Evolutionary conservation across 441 rosid genomes (phyloP).

Genomic region (Croton laevigatus): DNA sequence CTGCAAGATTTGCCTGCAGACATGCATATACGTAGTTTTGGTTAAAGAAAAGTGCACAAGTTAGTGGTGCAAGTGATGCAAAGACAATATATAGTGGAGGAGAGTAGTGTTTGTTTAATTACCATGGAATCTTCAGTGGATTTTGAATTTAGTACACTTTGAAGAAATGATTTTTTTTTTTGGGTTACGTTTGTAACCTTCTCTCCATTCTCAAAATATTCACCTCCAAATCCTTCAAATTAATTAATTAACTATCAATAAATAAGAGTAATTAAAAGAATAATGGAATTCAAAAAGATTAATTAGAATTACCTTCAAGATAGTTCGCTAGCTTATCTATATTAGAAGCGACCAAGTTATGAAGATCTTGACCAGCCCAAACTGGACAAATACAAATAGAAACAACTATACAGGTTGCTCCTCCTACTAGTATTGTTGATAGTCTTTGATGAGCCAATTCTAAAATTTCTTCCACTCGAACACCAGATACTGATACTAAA

Average conservation of each 20-base stretch:
- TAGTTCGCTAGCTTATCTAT: constrained; percentile 60
- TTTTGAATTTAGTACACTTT: constrained; percentile 64
- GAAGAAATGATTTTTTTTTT: constrained; percentile 39
- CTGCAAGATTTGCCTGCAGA: constrained; percentile 72
- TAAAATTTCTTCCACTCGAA: constrained; percentile 52
- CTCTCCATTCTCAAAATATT: constrained; percentile 46
- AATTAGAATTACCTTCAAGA: constrained; percentile 49
- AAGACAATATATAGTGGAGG: constrained; percentile 14
- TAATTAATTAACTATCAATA: not conserved
- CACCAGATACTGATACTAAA: constrained; percentile 71
- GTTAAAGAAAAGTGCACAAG: constrained; percentile 17
- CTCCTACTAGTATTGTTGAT: constrained; percentile 69
- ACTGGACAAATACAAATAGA: constrained; percentile 67
- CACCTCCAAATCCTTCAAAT: constrained; percentile 59
- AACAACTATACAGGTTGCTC: constrained; percentile 56
- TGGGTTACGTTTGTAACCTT: constrained; percentile 19
- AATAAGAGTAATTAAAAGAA: not conserved
- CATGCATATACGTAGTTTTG: no score
- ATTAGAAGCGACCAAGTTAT: constrained; percentile 47
- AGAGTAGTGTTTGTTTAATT: constrained; percentile 18
- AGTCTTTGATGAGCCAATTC: constrained; percentile 54
- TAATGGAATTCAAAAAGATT: not conserved
- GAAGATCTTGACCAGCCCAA: constrained; percentile 95
- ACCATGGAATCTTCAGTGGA: constrained; percentile 68
- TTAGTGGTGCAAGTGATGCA: constrained; percentile 27